Evolutionary conservation across 2,329 filamentous ascomycete species (phyloP), one percentile per base, ranked within the genome.

Genomic region (Aspergillus pseudotamarii): DNA sequence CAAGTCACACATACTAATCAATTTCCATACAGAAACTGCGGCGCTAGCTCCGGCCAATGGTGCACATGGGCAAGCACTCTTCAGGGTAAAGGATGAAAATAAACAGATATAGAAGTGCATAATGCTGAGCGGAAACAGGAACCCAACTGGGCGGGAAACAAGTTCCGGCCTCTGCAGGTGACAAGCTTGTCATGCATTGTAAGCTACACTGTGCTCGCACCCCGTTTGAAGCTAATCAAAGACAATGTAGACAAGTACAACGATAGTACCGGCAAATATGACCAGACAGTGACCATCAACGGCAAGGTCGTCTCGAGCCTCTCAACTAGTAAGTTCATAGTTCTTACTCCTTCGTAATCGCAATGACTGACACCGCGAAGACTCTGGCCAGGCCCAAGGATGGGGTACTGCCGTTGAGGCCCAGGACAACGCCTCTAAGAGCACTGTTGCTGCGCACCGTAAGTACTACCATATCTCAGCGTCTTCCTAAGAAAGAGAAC

Each of bases 361-460:
- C n/a, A 3, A 34, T 26, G 0, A 58, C 59, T 62, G 28, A 66
- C n/a, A 12, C 3, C 4, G 0, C n/a, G 1, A 23, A 70, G 71
- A 58, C 16, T 75, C 72, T 28, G 74, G 74, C 1, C 50, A 74
- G 10, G 74, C 74, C 6, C 67, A 75, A 51, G 74, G 73, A 21
- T 76, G 71, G 69, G 74, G 73, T 16, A 75, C 74, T 0, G 74
- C 74, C 11, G 72, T 74, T 2, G 74, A 76, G 54, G 75, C 73
- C 57, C 72, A 75, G 64, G 72, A 70, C 16, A 59, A 70, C 23
- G 69, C 72, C 8, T 75, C 70, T 36, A 46, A 73, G 19, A 69
- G 68, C 51, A 72, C 66, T 8, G 70, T 67, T 16, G 67, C 68
- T n/a, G 64, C 73, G 54, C 74, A 76, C 59, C 50, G 74, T 76